Evolutionary conservation across 2,329 filamentous ascomycete species (phyloP), one percentile per base, ranked within the genome.

Genomic region (Fusarium keratoplasticum): DNA sequence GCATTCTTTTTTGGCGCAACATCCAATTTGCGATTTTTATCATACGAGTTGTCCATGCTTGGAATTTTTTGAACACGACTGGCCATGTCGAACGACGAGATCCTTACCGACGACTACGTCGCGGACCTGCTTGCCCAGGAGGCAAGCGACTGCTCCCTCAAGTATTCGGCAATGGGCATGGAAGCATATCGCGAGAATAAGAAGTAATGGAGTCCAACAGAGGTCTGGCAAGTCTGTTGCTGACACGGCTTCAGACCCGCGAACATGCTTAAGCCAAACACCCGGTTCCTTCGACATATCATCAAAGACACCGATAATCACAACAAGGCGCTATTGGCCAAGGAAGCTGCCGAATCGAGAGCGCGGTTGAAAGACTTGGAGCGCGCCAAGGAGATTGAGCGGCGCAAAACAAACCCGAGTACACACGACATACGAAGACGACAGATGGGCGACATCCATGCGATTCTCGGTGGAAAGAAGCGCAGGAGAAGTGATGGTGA

Each of bases 251-350:
- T 67, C 82, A 95, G 90, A 78, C 89, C 91, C 66, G 83, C 89
- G 54, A 89, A 89, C 75, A 90, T 92, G 72, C 94, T 94, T 1
- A 98, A 96, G 81, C 95, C 96, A 4, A 98, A 99, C 79, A 98
- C 94, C 0, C 90, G 93, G 36, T 98, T 98, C 80, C 85, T 99
- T 47, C 92, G 92, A 67, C 93, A 96, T 78, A 94, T 98, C 66
- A 94, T 99, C 71, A 93, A 92, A 72, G 93, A 96, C 75, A 97
- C 95, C 10, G 93, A 97, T 77, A 93, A 84, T 63, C 96, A 99
- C 83, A 99, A 99, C 87, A 91, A 93, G 27, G 93, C 94, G 1
- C 86, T 98, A 33, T 89, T 95, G 20, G 94, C 93, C 1, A 97
- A 92, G 79, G 96, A 98, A 81, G 91, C 92, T 29, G 91, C 93